A percentile compares a stretch with the other conserved stretches of the same genome.
Evolutionary conservation across 2,329 filamentous ascomycete species (phyloP).

Genomic region (Aureobasidium leucospermi): DNA sequence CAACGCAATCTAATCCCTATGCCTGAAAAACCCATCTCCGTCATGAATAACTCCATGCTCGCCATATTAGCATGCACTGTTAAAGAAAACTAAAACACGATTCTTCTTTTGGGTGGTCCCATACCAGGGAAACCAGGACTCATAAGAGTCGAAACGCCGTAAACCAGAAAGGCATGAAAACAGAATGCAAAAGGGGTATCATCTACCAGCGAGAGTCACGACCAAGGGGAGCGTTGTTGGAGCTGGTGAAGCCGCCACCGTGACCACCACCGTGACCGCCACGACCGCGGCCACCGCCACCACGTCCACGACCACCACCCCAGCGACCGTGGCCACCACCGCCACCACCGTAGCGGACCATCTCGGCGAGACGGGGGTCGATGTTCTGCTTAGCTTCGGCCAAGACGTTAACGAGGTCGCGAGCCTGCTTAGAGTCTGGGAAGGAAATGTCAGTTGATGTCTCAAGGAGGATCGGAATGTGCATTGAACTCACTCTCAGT

Average conservation of each 20-base stretch:
- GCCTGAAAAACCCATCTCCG: neutral
- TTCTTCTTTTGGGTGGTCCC: neutral
- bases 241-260: constrained; percentile 38
- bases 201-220: constrained; percentile 51
- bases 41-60: neutral
- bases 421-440: constrained; percentile 58
- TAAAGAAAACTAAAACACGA: neutral
- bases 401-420: constrained; percentile 88
- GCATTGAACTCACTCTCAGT: constrained; percentile 77
- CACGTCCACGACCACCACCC: constrained; percentile 55
- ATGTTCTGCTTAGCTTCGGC: constrained; percentile 97
- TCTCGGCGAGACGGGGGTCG: constrained; percentile 90
- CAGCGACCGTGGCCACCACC: constrained; percentile 61
- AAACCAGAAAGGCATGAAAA: neutral
- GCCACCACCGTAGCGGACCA: constrained; percentile 85
- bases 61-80: constrained; percentile 1
- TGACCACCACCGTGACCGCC: constrained; percentile 36
- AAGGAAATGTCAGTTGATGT: constrained; percentile 25
- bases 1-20: constrained; percentile 7
- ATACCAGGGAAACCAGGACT: neutral
- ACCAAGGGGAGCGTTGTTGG: constrained; percentile 52
- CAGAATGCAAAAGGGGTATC: neutral
- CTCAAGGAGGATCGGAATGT: constrained; percentile 8
- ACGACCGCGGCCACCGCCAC: constrained; percentile 29
- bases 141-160: neutral